phyloP scores from a whole-genome alignment of 129 eudicot species.

The Cynara cardunculus region DNA sequence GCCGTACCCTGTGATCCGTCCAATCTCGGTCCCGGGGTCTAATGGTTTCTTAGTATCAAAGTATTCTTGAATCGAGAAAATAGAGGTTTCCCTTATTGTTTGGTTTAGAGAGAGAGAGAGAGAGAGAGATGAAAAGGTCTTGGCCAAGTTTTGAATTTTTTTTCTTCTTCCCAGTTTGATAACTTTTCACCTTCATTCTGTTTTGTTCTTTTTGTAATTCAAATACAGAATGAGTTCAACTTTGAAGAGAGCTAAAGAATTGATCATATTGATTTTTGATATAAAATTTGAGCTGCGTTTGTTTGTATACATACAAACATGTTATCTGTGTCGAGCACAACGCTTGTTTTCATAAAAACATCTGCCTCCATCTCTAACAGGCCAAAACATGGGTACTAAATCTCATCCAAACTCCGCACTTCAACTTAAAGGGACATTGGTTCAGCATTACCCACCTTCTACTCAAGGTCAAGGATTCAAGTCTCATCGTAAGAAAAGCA shows the following conservation, averaged over 20 bases:
- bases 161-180: not conserved
- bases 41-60: conserved; percentile 54
- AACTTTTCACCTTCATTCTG: conserved; percentile 21
- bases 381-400: too few relatives aligned
- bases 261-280: conserved; percentile 2
- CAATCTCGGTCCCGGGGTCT: conserved; percentile 46
- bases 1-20: conserved; percentile 50
- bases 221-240: conserved; percentile 23
- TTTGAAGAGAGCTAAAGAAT: not conserved
- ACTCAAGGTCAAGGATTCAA: too few relatives aligned
- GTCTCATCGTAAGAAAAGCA: not conserved
- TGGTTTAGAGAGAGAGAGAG: conserved; percentile 9
- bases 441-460: too few relatives aligned
- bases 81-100: not conserved
- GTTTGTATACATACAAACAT: not conserved
- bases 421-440: too few relatives aligned
- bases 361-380: too few relatives aligned
- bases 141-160: conserved; percentile 29
- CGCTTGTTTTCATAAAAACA: not conserved
- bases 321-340: not conserved
- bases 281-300: not conserved
- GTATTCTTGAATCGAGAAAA: conserved; percentile 34
- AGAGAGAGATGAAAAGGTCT: conserved; percentile 8
- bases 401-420: too few relatives aligned
- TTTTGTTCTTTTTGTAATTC: conserved; percentile 25